phyloP scores from a whole-genome alignment of 2,329 filamentous ascomycete species.

The Drechslerella dactyloides region DNA sequence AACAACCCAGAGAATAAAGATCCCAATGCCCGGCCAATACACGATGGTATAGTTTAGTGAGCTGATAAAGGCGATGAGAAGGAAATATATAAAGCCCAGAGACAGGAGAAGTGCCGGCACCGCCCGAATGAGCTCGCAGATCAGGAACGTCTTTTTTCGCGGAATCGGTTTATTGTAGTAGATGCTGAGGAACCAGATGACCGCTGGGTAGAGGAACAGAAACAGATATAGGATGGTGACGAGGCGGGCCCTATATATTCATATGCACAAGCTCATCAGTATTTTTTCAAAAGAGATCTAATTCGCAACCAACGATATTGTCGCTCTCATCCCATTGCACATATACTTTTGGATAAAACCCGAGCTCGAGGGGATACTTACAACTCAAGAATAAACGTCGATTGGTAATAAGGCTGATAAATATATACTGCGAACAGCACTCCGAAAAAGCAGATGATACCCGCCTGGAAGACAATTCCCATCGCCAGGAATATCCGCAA shows the following conservation, averaged over 20 bases:
- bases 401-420: not conserved
- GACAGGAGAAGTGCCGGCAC: constrained; percentile 12
- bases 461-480: constrained; percentile 12
- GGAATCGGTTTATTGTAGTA: constrained; percentile 41
- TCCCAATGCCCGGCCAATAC: no score
- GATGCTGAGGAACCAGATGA: constrained; percentile 33
- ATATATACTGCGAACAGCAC: not conserved
- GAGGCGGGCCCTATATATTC: constrained; percentile 1
- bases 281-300: not conserved
- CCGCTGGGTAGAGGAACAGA: constrained; percentile 15
- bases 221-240: constrained; percentile 1
- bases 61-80: not conserved
- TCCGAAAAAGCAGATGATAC: not conserved
- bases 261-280: not conserved
- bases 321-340: no score
- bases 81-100: not conserved
- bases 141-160: constrained; percentile 11
- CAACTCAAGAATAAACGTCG: constrained; percentile 19
- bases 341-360: no score
- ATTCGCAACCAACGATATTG: not conserved
- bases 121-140: constrained; percentile 11
- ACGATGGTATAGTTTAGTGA: no score
- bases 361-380: constrained; percentile 13
- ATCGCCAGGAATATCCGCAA: constrained; percentile 8
- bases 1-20: no score